Conservation (phyloP, 2,329 filamentous ascomycete genomes). For the Pestalotiopsis sp. region DNA sequence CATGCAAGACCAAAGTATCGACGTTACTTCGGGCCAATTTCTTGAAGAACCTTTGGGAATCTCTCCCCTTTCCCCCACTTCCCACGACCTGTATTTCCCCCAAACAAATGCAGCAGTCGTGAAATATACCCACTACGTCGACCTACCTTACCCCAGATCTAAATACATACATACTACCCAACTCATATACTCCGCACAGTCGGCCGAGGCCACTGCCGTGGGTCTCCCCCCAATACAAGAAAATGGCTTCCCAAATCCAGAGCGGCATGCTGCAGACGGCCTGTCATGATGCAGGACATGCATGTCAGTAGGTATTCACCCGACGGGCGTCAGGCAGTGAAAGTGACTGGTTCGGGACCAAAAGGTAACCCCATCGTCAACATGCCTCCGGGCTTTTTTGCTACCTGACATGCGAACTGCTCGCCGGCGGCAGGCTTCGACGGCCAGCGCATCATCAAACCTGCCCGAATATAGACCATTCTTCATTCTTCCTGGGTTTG, state of each 20-base stretch:
- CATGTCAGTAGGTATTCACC: not conserved
- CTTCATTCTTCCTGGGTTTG: not conserved
- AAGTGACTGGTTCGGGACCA: not conserved
- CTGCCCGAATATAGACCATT: not conserved
- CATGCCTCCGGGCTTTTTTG: not conserved
- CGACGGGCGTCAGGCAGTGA: not conserved
- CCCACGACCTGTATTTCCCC: not conserved
- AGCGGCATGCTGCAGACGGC: not conserved
- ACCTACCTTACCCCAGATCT: not conserved
- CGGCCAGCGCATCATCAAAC: not conserved
- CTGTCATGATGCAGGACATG: not conserved
- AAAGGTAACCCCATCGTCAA: not conserved
- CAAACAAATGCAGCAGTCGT: not conserved
- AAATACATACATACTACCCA: not conserved
- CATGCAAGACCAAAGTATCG: conserved; percentile 9
- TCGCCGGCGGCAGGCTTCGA: not conserved
- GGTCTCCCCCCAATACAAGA: not conserved
- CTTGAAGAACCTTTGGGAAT: not conserved
- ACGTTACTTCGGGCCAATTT: conserved; percentile 3
- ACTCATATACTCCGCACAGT: not conserved
- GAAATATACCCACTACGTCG: not conserved
- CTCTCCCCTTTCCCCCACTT: not conserved
- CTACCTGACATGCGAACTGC: not conserved
- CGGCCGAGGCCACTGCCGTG: not conserved
- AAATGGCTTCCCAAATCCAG: not conserved